Conservation (phyloP, 306 rosid species). For the Sechiopsis laciniata region DNA sequence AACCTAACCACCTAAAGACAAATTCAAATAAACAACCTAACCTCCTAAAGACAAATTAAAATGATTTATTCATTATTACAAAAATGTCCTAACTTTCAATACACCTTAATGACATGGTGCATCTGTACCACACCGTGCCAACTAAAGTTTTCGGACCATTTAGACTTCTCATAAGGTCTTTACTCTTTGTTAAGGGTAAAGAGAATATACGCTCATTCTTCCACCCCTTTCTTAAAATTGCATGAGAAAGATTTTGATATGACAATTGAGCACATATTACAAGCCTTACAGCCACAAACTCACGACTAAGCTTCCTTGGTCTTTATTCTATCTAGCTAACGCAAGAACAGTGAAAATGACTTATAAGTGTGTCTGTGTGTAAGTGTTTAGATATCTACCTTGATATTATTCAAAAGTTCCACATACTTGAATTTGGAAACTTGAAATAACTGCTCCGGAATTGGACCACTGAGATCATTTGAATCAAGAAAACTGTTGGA, state of each 20-base stretch:
- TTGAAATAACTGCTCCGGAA: conserved; percentile 54
- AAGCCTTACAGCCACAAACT: neutral
- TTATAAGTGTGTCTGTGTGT: neutral
- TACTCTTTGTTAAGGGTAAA: neutral
- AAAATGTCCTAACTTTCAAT: no score
- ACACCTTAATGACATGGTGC: no score
- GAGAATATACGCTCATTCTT: neutral
- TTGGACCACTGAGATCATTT: conserved; percentile 62
- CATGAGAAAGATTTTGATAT: neutral
- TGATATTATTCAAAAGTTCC: conserved; percentile 15
- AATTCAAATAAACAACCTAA: no score
- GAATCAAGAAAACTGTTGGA: conserved; percentile 70
- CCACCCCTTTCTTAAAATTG: neutral
- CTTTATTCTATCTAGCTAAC: neutral
- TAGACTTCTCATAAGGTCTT: neutral
- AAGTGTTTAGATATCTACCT: conserved; percentile 12
- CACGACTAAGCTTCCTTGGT: neutral
- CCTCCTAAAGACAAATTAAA: no score
- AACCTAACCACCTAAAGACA: no score
- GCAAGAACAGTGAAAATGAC: neutral
- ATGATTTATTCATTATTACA: no score
- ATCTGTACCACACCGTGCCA: neutral
- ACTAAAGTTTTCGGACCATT: neutral
- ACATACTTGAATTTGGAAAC: conserved; percentile 71
- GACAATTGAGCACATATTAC: neutral